These are phyloP conservation scores for Colletotrichum sp. DNA, from an alignment of 2,329 filamentous ascomycete species.

Conservation along the genomic window DNA sequence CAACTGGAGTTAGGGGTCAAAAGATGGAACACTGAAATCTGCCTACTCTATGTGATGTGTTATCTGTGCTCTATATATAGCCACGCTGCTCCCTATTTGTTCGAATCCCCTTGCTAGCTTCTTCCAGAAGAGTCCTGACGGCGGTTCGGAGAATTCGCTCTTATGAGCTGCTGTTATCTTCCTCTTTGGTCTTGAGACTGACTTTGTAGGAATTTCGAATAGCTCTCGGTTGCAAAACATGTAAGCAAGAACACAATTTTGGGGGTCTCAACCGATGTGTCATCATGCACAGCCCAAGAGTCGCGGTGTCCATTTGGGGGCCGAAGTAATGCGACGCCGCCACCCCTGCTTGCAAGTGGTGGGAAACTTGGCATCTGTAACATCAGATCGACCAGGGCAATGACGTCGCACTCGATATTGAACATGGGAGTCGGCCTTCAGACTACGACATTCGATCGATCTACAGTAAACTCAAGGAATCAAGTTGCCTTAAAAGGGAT, in stretches of 20 bases:
- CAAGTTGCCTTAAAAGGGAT: neutral
- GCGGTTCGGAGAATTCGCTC: neutral
- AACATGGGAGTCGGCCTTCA: neutral
- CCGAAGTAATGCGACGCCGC: neutral
- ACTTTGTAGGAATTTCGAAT: neutral
- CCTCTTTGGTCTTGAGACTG: too few relatives aligned
- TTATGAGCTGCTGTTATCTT: neutral
- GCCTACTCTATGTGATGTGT: too few relatives aligned
- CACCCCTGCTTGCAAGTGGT: neutral
- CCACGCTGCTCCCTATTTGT: too few relatives aligned
- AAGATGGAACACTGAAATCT: too few relatives aligned
- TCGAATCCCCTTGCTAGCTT: too few relatives aligned
- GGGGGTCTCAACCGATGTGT: neutral
- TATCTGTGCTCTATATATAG: too few relatives aligned
- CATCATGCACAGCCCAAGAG: neutral
- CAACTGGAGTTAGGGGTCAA: too few relatives aligned
- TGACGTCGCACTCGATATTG: neutral
- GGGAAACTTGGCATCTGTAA: neutral
- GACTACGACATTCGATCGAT: neutral
- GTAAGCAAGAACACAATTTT: neutral
- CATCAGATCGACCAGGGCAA: neutral
- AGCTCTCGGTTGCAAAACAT: rapidly evolving
- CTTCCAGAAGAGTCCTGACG: neutral
- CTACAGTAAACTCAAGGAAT: too few relatives aligned
- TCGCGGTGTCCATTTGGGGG: neutral